A percentile compares a stretch with the other conserved stretches of the same genome.
Conservation (phyloP, 225 moss, liverwort and hornwort genomes). For the Straminergon stramineum region DNA sequence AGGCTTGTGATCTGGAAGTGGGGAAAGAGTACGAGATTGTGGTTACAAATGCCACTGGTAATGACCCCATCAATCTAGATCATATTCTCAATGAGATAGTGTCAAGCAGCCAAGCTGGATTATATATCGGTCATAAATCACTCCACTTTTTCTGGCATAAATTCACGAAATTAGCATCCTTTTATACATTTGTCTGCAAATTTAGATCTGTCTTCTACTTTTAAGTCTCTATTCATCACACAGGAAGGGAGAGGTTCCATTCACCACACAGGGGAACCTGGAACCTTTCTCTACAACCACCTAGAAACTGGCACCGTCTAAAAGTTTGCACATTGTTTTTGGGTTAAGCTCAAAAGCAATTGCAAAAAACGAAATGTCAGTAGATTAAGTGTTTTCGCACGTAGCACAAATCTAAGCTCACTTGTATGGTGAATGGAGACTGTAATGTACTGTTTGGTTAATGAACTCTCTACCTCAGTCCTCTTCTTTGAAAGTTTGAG, state of each 20-base stretch:
- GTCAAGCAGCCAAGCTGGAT: neutral
- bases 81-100: neutral
- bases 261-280: neutral
- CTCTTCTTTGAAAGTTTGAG: neutral
- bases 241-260: neutral
- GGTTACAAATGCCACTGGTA: slow-evolving; percentile 25
- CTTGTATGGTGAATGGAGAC: neutral
- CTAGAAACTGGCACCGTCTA: neutral
- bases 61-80: neutral
- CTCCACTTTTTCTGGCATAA: neutral
- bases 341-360: neutral
- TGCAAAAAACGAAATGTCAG: neutral
- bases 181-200: neutral
- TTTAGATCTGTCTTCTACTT: neutral
- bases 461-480: neutral
- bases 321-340: no score
- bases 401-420: neutral
- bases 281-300: neutral
- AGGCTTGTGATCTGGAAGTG: slow-evolving; percentile 45
- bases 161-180: neutral
- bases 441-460: neutral
- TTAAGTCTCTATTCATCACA: neutral
- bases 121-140: neutral
- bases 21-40: slow-evolving; percentile 67
- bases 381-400: neutral